Percentiles rank a stretch among this genome's conserved stretches.
phyloP scores from a whole-genome alignment of 257 asterid species.

The Ehretia macrophylla region DNA sequence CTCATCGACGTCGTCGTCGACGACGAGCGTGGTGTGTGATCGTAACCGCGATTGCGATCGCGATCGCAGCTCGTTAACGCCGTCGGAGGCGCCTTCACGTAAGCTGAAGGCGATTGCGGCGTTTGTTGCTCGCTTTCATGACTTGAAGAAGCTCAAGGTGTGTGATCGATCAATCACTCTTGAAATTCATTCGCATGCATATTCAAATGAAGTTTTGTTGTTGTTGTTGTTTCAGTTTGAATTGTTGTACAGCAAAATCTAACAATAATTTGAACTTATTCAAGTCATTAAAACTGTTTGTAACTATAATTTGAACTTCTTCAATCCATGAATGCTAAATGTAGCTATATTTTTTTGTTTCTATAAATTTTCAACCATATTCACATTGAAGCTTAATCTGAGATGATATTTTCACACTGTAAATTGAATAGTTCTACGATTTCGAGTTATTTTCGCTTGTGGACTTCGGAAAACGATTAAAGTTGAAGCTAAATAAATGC shows the following conservation, averaged over 20 bases:
- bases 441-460: too few species aligned
- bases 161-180: not conserved
- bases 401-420: not conserved
- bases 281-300: not conserved
- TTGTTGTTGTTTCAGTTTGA: not conserved
- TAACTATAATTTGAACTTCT: too few species aligned
- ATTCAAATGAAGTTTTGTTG: too few species aligned
- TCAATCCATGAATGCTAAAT: too few species aligned
- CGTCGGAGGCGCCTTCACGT: not conserved
- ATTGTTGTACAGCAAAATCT: not conserved
- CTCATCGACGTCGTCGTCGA: slow-evolving; percentile 13
- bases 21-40: not conserved
- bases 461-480: not conserved
- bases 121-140: slow-evolving; percentile 11
- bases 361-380: too few species aligned
- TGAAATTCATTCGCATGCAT: not conserved
- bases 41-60: not conserved
- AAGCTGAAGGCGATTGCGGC: slow-evolving; percentile 3
- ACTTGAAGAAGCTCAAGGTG: slow-evolving; percentile 19
- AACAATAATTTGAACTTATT: not conserved
- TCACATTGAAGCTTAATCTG: not conserved
- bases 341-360: too few species aligned
- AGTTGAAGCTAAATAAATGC: not conserved
- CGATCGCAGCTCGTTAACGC: slow-evolving; percentile 1
- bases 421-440: not conserved